phyloP scores from a whole-genome alignment of 495 filamentous ascomycete genomes.

The Cercophora newfieldiana region DNA sequence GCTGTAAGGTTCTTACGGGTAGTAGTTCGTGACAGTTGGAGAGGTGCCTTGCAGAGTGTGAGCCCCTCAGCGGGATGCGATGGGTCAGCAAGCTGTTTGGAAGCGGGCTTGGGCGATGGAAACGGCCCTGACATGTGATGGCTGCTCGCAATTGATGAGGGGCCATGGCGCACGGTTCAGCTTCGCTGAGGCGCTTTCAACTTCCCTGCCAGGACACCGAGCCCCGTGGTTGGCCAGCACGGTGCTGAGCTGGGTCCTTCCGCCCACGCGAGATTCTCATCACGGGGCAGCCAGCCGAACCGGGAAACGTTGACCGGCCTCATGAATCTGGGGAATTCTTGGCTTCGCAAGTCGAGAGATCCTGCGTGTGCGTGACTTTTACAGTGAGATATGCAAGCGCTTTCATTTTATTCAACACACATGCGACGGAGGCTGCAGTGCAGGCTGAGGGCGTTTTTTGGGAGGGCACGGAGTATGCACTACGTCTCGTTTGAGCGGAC shows the following conservation, averaged over 20 bases:
- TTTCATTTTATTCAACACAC: not conserved
- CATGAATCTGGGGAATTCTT: constrained; percentile 26
- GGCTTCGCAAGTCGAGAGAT: not conserved
- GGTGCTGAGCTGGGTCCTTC: not conserved
- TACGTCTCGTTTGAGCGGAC: not conserved
- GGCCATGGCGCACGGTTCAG: not conserved
- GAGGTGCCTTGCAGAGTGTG: not conserved
- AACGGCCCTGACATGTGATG: not conserved
- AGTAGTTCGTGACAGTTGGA: not conserved
- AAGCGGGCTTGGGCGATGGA: not conserved
- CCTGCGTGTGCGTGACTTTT: not conserved
- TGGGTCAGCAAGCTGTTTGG: not conserved
- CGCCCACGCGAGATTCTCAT: not conserved
- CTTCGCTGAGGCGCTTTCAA: not conserved
- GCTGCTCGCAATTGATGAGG: not conserved
- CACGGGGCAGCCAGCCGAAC: constrained; percentile 11
- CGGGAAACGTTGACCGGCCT: constrained; percentile 18
- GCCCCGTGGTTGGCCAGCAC: not conserved
- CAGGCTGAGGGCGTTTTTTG: not conserved
- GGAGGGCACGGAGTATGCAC: not conserved
- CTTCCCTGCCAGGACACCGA: not conserved
- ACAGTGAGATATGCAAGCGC: not conserved
- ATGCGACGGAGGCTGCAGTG: not conserved
- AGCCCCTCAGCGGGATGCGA: not conserved
- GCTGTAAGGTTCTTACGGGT: not conserved